Evolutionary conservation across 2,329 filamentous ascomycete genomes (phyloP).

Genomic region (Chrysoporthe puriensis): DNA sequence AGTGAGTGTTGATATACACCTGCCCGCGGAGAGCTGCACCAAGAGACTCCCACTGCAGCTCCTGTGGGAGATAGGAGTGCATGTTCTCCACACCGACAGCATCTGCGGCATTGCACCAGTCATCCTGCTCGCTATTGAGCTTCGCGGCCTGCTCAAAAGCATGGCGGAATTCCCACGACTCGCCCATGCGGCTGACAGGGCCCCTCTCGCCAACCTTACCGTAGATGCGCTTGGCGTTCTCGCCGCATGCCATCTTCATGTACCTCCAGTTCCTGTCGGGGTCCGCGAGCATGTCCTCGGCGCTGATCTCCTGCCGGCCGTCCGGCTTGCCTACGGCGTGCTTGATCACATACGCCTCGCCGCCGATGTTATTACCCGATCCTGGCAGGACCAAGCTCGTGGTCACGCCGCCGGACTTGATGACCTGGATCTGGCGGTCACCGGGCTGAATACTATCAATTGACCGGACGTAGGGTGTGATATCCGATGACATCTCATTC

Average conservation of each 20-base stretch:
- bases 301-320: conserved; percentile 65
- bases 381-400: conserved; percentile 69
- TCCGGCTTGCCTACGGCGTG: conserved; percentile 64
- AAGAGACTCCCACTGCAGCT: conserved; percentile 66
- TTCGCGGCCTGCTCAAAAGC: conserved; percentile 66
- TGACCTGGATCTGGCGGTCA: conserved; percentile 68
- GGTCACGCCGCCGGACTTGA: conserved; percentile 75
- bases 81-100: conserved; percentile 53
- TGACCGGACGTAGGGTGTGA: conserved; percentile 69
- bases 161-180: conserved; percentile 71
- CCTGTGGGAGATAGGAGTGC: conserved; percentile 62
- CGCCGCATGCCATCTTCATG: conserved; percentile 78
- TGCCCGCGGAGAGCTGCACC: conserved; percentile 67
- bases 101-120: conserved; percentile 67
- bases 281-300: conserved; percentile 66
- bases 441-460: conserved; percentile 67
- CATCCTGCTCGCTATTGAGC: conserved; percentile 63
- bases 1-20: conserved; percentile 72
- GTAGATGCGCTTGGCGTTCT: conserved; percentile 68
- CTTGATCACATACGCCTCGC: conserved; percentile 72
- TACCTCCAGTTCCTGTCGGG: conserved; percentile 69
- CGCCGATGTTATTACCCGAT: conserved; percentile 74
- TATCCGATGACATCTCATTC: conserved; percentile 67
- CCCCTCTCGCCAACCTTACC: conserved; percentile 57
- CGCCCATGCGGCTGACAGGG: conserved; percentile 65